Evolutionary conservation across 2,329 filamentous ascomycete genomes (phyloP).

Genomic region (Hymenoscyphus fructigenus): DNA sequence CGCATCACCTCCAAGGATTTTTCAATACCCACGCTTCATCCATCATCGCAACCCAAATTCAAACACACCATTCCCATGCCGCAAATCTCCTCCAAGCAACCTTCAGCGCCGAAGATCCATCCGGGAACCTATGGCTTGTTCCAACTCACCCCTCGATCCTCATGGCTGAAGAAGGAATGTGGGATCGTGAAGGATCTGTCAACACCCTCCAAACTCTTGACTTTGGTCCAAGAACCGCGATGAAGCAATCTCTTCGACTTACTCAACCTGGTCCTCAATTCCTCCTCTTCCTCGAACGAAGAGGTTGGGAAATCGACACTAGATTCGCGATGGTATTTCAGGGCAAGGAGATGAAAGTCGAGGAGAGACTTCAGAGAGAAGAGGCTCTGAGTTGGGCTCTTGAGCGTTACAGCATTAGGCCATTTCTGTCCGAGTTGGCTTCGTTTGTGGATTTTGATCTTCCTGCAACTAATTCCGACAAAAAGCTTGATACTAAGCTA

Average conservation of each 20-base stretch:
- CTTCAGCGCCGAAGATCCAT: constrained; percentile 7
- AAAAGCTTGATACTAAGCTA: not conserved
- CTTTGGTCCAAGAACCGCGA: not conserved
- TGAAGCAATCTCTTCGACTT: constrained; percentile 13
- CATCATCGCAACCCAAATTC: constrained; percentile 27
- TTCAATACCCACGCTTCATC: constrained; percentile 21
- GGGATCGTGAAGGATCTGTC: not conserved
- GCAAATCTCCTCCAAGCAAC: constrained; percentile 19
- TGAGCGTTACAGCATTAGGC: not conserved
- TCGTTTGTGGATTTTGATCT: not conserved
- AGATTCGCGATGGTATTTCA: constrained; percentile 17
- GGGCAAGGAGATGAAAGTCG: not conserved
- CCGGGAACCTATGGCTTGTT: constrained; percentile 19
- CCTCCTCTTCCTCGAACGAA: constrained; percentile 24
- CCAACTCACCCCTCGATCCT: constrained; percentile 23
- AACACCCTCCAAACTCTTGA: not conserved
- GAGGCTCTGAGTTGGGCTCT: not conserved
- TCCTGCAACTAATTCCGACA: not conserved
- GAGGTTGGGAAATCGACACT: constrained; percentile 21
- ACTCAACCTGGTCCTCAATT: constrained; percentile 23
- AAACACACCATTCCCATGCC: constrained; percentile 10
- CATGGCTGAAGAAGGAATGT: constrained; percentile 11
- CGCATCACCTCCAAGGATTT: constrained; percentile 20
- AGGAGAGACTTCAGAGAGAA: not conserved
- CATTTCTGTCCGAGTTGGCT: not conserved